Evolutionary conservation across 202 grass and related monocot genomes (phyloP).

Genomic region (Bolboschoenoplectus hybrid): DNA sequence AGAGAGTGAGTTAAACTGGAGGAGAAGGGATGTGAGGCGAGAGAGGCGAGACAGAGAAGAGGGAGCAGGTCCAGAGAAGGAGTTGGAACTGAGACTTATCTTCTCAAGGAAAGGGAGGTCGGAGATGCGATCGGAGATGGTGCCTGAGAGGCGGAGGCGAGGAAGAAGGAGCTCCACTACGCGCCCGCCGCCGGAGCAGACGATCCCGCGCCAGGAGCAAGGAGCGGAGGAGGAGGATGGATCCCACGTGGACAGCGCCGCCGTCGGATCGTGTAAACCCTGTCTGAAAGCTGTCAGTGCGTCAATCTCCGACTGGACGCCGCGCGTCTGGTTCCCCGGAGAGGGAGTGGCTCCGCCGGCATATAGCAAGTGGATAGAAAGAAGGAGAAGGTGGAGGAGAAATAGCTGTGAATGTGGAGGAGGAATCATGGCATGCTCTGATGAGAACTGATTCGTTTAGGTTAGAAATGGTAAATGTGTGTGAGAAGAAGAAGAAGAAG

Average conservation of each 20-base stretch:
- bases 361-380: background rate
- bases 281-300: constrained; percentile 64
- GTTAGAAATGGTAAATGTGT: no score
- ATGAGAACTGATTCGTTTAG: no score
- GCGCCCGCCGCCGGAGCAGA: constrained; percentile 44
- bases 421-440: background rate
- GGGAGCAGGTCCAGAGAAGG: constrained; percentile 64
- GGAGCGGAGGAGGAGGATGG: constrained; percentile 58
- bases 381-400: background rate
- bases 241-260: constrained; percentile 67
- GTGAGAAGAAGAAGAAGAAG: no score
- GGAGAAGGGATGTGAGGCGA: constrained; percentile 61
- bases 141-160: constrained; percentile 64
- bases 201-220: constrained; percentile 87
- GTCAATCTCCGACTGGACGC: constrained; percentile 65
- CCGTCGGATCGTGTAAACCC: constrained; percentile 58
- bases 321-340: constrained; percentile 39
- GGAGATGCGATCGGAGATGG: constrained; percentile 56
- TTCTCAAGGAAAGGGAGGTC: constrained; percentile 61
- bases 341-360: background rate
- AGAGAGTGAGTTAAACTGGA: constrained; percentile 78
- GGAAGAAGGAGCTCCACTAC: constrained; percentile 80
- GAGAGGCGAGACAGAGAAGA: constrained; percentile 51
- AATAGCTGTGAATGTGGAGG: background rate
- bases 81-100: constrained; percentile 79